Conservation (phyloP, 139 green algal species). For the Zygnema cylindricum region DNA sequence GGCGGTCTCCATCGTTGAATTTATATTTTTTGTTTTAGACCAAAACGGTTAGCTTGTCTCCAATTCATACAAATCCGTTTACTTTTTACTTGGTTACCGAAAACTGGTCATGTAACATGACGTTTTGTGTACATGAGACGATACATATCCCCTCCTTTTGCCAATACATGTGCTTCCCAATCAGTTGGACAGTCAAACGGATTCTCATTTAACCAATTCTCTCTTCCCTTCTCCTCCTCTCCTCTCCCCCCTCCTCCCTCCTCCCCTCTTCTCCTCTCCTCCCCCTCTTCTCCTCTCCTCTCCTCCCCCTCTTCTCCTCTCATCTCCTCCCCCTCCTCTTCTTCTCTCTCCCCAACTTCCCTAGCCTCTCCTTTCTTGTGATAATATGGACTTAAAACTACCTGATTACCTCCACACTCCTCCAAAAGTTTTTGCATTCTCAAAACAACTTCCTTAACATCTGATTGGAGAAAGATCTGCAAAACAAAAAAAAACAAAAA, state of each 20-base stretch:
- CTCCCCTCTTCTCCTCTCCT: neutral
- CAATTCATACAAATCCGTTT: no score
- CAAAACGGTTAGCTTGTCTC: no score
- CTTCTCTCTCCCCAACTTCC: neutral
- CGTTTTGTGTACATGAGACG: neutral
- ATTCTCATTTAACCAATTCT: neutral
- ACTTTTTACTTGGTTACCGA: no score
- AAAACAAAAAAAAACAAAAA: no score
- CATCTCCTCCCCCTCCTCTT: neutral
- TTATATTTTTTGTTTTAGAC: no score
- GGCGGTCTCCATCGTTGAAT: no score
- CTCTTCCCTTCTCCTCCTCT: neutral
- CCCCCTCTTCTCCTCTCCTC: neutral
- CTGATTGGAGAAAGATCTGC: no score
- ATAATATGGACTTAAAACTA: neutral
- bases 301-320: neutral
- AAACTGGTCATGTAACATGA: neutral
- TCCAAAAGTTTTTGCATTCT: neutral
- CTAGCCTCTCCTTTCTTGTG: neutral
- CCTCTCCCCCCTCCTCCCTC: neutral
- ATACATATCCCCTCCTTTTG: neutral
- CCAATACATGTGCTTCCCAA: neutral
- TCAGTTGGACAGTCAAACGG: constrained; percentile 4
- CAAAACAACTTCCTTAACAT: neutral
- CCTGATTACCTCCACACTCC: neutral